Percentiles rank a stretch among this genome's conserved stretches.
Evolutionary conservation across 768 basidiomycete genomes (phyloP).

Genomic region (Kwoniella pini): DNA sequence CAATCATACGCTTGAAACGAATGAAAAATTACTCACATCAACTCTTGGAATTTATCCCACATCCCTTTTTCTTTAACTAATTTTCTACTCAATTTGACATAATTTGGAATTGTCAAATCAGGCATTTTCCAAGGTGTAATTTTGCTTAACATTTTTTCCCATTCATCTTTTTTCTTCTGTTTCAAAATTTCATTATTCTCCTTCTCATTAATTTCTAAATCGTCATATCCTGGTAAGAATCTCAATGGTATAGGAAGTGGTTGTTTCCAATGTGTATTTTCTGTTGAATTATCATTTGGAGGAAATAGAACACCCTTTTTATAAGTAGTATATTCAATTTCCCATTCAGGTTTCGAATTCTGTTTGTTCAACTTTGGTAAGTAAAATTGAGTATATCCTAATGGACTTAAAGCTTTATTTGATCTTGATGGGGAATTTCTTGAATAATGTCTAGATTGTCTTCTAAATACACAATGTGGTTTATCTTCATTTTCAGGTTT

Average conservation of each 20-base stretch:
- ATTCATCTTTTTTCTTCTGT: slow-evolving; percentile 57
- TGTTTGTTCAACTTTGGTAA: slow-evolving; percentile 63
- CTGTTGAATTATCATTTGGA: slow-evolving; percentile 23
- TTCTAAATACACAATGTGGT: slow-evolving; percentile 51
- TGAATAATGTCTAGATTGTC: slow-evolving; percentile 61
- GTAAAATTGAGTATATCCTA: slow-evolving; percentile 81
- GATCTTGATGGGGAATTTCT: slow-evolving; percentile 68
- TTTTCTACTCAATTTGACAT: slow-evolving; percentile 67
- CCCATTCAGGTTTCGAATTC: slow-evolving; percentile 65
- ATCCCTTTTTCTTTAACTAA: slow-evolving; percentile 60
- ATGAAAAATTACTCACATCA: slow-evolving; percentile 62
- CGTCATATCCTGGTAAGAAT: slow-evolving; percentile 45
- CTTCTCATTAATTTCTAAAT: slow-evolving; percentile 16
- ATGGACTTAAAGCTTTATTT: slow-evolving; percentile 70
- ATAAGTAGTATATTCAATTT: slow-evolving; percentile 78
- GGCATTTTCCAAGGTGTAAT: slow-evolving; percentile 68
- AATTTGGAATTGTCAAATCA: slow-evolving; percentile 77
- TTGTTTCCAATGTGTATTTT: slow-evolving; percentile 6
- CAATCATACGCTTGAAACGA: no score
- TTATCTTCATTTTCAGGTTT: slow-evolving; percentile 51
- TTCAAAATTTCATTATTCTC: slow-evolving; percentile 52
- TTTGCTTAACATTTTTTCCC: slow-evolving; percentile 57
- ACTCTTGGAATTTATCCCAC: slow-evolving; percentile 66
- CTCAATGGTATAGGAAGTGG: slow-evolving; percentile 38
- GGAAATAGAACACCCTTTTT: slow-evolving; percentile 57